These are phyloP conservation scores for Globisporangium spiculum DNA, from an alignment of 352 stramenopile genomes.

Conservation along the genomic window DNA sequence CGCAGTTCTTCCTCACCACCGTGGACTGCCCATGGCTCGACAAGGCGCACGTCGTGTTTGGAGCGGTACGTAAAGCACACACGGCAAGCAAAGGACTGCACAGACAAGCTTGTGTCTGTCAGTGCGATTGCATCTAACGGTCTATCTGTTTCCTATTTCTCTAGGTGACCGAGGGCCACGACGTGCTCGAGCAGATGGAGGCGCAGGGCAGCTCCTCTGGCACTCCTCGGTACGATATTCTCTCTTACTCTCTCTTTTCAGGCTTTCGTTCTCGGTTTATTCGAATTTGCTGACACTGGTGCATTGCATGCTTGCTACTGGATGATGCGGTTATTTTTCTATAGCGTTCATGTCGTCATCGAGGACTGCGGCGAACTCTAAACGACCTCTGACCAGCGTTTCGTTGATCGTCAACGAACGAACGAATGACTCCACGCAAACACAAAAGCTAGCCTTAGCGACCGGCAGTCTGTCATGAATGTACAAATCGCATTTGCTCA, in stretches of 20 bases:
- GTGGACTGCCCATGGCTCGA: conserved; percentile 91
- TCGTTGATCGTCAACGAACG: too few species aligned
- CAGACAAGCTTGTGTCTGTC: neutral
- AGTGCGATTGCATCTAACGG: neutral
- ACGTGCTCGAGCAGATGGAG: conserved; percentile 97
- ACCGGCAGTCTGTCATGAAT: neutral
- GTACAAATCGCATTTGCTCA: neutral
- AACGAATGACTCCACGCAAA: neutral
- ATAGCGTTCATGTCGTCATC: conserved; percentile 85
- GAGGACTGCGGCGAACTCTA: conserved; percentile 95
- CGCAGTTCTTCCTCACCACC: conserved; percentile 97
- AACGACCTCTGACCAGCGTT: conserved; percentile 2
- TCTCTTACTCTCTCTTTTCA: neutral
- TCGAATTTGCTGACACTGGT: conserved; percentile 25
- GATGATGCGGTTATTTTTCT: neutral
- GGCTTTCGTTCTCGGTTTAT: neutral
- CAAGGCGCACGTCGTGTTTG: conserved; percentile 91
- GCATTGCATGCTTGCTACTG: neutral
- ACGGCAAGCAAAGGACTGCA: neutral
- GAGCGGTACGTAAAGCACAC: conserved; percentile 55
- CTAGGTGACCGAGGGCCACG: conserved; percentile 89
- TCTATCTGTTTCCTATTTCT: neutral
- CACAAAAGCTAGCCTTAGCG: neutral
- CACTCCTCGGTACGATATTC: conserved; percentile 53
- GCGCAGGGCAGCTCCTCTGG: conserved; percentile 90